These are phyloP conservation scores for Fusarium devonianum DNA, from an alignment of 2,329 filamentous ascomycete species.

Conservation along the genomic window DNA sequence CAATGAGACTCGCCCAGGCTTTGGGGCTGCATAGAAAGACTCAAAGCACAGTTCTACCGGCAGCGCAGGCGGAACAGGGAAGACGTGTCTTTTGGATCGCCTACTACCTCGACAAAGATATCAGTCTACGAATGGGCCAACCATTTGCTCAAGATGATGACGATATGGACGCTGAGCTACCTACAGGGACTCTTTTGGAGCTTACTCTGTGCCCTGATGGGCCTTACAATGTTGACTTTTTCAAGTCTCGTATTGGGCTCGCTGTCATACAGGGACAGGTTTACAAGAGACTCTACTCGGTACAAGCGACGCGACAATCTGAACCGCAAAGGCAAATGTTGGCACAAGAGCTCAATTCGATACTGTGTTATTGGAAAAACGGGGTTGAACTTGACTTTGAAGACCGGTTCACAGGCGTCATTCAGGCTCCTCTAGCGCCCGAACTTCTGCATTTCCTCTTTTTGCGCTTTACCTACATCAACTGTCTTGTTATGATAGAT, in stretches of 20 bases:
- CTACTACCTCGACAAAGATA: constrained; percentile 38
- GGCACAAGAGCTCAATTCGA: constrained; percentile 33
- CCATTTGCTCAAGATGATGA: constrained; percentile 40
- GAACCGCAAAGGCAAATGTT: constrained; percentile 11
- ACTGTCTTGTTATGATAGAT: constrained; percentile 37
- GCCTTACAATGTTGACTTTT: constrained; percentile 22
- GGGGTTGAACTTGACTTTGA: constrained; percentile 11
- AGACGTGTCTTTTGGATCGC: constrained; percentile 38
- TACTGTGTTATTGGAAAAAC: constrained; percentile 37
- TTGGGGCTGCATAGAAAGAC: constrained; percentile 33
- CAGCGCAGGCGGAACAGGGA: constrained; percentile 24
- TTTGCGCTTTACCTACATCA: constrained; percentile 38
- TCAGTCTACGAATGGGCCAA: constrained; percentile 35
- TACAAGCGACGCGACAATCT: constrained; percentile 34
- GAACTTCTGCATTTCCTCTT: constrained; percentile 38
- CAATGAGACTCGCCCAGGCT: constrained; percentile 35
- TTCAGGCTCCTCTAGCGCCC: constrained; percentile 18
- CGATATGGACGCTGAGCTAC: constrained; percentile 40
- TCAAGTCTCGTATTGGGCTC: constrained; percentile 34
- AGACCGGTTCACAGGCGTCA: constrained; percentile 2
- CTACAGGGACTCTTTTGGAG: constrained; percentile 4
- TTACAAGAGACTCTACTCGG: constrained; percentile 37
- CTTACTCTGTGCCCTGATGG: background rate
- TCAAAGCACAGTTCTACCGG: constrained; percentile 2
- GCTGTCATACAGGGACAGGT: constrained; percentile 39